Conservation (phyloP, 345 rosid species). For the Eucalyptus pumila region DNA sequence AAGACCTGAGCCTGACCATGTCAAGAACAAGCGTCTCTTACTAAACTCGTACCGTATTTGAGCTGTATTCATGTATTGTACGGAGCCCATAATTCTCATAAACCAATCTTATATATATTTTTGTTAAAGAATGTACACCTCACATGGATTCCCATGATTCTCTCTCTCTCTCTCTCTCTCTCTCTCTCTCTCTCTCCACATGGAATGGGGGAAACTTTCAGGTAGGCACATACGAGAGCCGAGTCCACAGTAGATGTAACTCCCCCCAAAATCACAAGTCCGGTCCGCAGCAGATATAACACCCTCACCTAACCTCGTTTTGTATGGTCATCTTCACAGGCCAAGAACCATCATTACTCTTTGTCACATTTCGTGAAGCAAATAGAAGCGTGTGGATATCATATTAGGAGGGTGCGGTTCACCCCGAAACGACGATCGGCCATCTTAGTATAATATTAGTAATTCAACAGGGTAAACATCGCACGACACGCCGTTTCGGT, state of each 20-base stretch:
- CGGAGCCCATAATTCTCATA: background rate
- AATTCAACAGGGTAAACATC: background rate
- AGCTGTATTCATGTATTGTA: background rate
- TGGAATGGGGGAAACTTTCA: background rate
- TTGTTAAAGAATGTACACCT: background rate
- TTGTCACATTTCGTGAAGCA: background rate
- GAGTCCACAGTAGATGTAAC: background rate
- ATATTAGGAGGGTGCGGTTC: slow-evolving; percentile 28
- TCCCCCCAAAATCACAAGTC: background rate
- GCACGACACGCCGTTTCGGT: background rate
- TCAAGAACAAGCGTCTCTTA: background rate
- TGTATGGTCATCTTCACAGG: background rate
- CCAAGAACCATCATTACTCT: background rate
- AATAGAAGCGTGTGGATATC: slow-evolving; percentile 16
- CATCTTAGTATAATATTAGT: background rate
- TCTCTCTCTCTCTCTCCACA: background rate
- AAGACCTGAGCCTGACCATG: background rate
- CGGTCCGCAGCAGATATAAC: slow-evolving; percentile 15
- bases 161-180: background rate
- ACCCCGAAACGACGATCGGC: background rate
- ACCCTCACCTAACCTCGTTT: slow-evolving; percentile 10
- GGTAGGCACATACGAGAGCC: background rate
- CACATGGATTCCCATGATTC: background rate
- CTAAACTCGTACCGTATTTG: background rate
- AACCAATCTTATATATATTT: background rate